Percentiles rank a stretch among this genome's conserved stretches.
Evolutionary conservation across 441 rosid species (phyloP).

Genomic region (Populus trichocarpa): DNA sequence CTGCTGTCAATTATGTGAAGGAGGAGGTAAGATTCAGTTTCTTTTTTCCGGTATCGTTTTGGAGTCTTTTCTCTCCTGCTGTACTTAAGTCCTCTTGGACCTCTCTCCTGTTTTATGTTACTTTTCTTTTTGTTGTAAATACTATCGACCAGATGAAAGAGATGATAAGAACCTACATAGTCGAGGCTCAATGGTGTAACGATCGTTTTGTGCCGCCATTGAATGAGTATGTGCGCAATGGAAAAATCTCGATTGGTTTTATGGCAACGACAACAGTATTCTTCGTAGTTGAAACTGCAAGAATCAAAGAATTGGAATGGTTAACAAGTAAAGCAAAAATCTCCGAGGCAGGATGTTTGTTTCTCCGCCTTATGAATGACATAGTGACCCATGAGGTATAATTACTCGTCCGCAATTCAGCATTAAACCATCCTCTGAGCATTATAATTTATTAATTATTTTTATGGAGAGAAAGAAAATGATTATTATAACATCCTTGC

Average conservation of each 20-base stretch:
- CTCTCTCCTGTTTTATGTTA: no score
- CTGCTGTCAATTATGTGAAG: conserved; percentile 4
- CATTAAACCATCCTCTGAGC: no score
- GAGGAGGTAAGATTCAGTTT: background rate
- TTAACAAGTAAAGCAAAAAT: conserved; percentile 12
- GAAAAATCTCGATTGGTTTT: background rate
- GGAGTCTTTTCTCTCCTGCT: no score
- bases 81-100: no score
- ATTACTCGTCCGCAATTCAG: no score
- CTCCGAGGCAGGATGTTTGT: background rate
- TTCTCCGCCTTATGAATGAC: conserved; percentile 24
- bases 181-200: conserved; percentile 14
- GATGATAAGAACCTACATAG: background rate
- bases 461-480: no score
- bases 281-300: background rate
- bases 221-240: conserved; percentile 5
- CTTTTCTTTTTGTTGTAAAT: no score
- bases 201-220: conserved; percentile 9
- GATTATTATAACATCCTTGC: no score
- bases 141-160: background rate
- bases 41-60: no score
- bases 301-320: conserved; percentile 18
- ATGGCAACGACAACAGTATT: background rate
- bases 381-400: conserved; percentile 20
- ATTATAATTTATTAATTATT: background rate